Base-by-base conservation (phyloP, 1,284 basidiomycete species). In the Cutaneotrichosporon cavernicola region DNA sequence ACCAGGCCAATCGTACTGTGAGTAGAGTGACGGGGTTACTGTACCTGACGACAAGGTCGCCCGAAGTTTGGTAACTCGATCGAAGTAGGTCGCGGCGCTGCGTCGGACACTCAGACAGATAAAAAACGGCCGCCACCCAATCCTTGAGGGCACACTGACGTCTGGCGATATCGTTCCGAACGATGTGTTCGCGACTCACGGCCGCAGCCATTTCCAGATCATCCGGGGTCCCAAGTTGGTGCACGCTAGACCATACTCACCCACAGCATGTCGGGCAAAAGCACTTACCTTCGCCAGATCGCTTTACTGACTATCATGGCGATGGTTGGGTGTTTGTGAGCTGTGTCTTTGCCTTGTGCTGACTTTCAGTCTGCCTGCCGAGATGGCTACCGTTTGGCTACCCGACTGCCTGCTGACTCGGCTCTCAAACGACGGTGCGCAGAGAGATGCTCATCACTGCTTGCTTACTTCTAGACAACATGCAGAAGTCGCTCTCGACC, bases 201-300 rank as follows among this genome's bases (percentile, higher is more conserved):
- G 90, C 58, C 84, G 88, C 0, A 88, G 90, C 0, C 86, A 86
- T 5, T 97, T 97, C 73, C 92, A 97, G 76, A 85, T 96, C 22
- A 85, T 97, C 40, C 90, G 91, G 71, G 92, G 92, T 0, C 90
- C 90, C 7, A 91, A 94, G 91, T 93, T 71, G 74, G 87, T 80
- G 34, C 5, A 11, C 26, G 30, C 13, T 9, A 26, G 31, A 14
- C 10, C 10, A n/a, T 32, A 26, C 58, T 38, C 52, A 61, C 61
- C 14, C 13, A 8, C 47, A 93, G 91, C 75, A 93, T 93, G 91
- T 90, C 90, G 34, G 91, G 88, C 0, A 98, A 98, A 80, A 96
- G 90, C 75, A 97, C 94, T 0, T 95, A 94, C 73, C 82, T 98
- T 11, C 86, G 88, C 21, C 93, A 97, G 75, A 86, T 93, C 34